Evolutionary conservation across 768 basidiomycete genomes (phyloP).

Genomic region (Kwoniella sp.): DNA sequence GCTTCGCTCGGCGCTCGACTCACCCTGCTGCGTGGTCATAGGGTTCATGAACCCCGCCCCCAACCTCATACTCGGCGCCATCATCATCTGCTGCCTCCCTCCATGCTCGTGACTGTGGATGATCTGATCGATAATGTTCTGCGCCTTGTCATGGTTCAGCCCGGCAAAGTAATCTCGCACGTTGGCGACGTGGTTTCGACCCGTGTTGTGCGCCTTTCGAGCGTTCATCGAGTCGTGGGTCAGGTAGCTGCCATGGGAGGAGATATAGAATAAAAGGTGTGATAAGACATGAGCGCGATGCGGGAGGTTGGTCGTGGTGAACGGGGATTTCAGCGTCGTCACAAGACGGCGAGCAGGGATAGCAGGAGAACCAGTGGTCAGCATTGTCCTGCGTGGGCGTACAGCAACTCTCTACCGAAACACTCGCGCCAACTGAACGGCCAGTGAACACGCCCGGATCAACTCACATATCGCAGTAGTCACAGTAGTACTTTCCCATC

Average conservation of each 20-base stretch:
- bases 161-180: constrained; percentile 77
- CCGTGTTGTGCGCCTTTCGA: constrained; percentile 96
- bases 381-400: no score
- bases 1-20: not conserved
- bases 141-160: constrained; percentile 83
- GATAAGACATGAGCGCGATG: no score
- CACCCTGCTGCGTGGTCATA: constrained; percentile 18
- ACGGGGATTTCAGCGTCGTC: no score
- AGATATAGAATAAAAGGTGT: not conserved
- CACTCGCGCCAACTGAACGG: no score
- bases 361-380: no score
- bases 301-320: not conserved
- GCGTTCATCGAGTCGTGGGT: constrained; percentile 47
- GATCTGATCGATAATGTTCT: constrained; percentile 97
- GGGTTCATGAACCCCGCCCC: constrained; percentile 46
- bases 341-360: no score
- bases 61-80: constrained; percentile 41
- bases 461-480: constrained; percentile 23
- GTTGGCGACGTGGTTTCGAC: constrained; percentile 92
- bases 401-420: no score
- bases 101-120: constrained; percentile 85
- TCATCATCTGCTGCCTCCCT: constrained; percentile 36
- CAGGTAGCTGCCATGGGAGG: constrained; percentile 1
- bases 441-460: no score
- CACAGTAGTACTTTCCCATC: constrained; percentile 25